A percentile compares a stretch with the other conserved stretches of the same genome.
Evolutionary conservation across 352 stramenopile species (phyloP).

Genomic region (Nothophytophthora sp.): DNA sequence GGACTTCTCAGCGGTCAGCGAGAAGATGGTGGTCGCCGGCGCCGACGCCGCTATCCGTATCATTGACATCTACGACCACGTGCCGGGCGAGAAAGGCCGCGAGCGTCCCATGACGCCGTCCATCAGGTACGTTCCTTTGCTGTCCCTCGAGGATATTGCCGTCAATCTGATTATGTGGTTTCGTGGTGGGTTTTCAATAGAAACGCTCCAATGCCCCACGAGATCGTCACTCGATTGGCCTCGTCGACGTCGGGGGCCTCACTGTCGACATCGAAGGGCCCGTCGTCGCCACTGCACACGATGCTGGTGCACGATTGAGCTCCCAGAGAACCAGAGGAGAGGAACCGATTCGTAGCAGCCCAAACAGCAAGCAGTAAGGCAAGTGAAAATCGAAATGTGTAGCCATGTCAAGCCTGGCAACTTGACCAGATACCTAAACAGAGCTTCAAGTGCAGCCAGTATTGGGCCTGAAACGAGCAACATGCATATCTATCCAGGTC

Average conservation of each 20-base stretch:
- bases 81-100: constrained; percentile 64
- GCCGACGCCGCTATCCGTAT: constrained; percentile 88
- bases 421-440: too few species aligned
- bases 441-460: too few species aligned
- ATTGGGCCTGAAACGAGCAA: too few species aligned
- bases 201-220: constrained; percentile 53
- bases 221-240: constrained; percentile 30
- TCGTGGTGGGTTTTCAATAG: constrained; percentile 28
- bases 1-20: constrained; percentile 70
- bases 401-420: too few species aligned
- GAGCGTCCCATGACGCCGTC: constrained; percentile 74
- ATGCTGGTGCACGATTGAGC: constrained; percentile 44
- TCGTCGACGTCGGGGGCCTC: constrained; percentile 27
- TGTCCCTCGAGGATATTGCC: constrained; percentile 6
- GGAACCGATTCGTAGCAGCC: too few species aligned
- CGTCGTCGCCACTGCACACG: constrained; percentile 51
- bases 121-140: constrained; percentile 60
- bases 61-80: constrained; percentile 86
- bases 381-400: too few species aligned
- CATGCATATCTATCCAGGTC: too few species aligned
- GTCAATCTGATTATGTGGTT: neutral
- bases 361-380: too few species aligned
- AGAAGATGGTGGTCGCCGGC: constrained; percentile 87
- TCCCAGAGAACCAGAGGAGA: too few species aligned
- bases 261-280: constrained; percentile 35